Evolutionary conservation across 495 filamentous ascomycete genomes (phyloP), one percentile per base, ranked within the genome.

Genomic region (Usnea hakonensis): DNA sequence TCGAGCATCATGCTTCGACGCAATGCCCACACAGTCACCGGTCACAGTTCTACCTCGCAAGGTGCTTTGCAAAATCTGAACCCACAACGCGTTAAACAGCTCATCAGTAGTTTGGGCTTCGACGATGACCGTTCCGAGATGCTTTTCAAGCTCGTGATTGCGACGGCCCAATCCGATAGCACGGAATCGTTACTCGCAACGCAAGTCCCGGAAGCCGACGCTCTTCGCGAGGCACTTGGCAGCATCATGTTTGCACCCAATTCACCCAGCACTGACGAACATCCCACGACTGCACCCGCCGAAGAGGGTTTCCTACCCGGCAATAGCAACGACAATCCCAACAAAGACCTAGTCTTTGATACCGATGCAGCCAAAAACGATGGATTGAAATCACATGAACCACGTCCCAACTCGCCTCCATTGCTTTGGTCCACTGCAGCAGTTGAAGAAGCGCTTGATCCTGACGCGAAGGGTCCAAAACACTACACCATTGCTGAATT

Each of bases 401-500:
- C 23, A 32, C 26, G 56, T 36, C 10, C 46, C n/a, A 43, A 21
- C 5, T 41, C 58, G n/a, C 58, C 58, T 33, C 58, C 43, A 2
- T 14, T 60, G 5, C 19, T 53, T 21, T 60, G 46, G 44, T 60
- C 58, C n/a, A 50, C 50, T 3, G 44, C 50, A 13, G 23, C 46
- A 38, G 46, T 33, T 40, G 58, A 60, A 52, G 58, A 52, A 9
- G 19, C 35, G 6, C 44, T 60, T 28, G 46, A 60, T n/a, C 58
- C 58, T 6, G 16, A 60, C 33, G 58, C 58, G 8, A 21, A 46
- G 33, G 43, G 35, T 19, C 54, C 61, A 21, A 46, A 30, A 1
- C 10, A 28, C 11, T 65, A 28, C 19, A 65, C 64, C 16, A 33
- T 65, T n/a, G 23, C 48, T 13, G 40, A 66, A 2, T 52, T 63